Percentiles rank a stretch among this genome's conserved stretches.
Conservation (phyloP, 129 eudicot species). For the Arctium minus region DNA sequence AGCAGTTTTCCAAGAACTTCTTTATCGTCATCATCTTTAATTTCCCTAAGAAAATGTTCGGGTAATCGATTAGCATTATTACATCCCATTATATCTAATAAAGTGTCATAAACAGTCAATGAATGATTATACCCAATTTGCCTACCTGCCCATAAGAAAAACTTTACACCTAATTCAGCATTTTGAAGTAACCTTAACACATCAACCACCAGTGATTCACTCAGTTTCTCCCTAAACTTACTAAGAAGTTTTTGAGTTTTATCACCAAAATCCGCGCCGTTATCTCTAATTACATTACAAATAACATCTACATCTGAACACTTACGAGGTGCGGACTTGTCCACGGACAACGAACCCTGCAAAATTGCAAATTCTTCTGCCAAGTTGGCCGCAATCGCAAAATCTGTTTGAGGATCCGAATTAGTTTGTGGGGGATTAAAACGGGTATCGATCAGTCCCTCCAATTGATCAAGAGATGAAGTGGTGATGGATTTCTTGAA, state of each 20-base stretch:
- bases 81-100: slow-evolving; percentile 55
- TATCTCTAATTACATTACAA: slow-evolving; percentile 33
- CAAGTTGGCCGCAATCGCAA: slow-evolving; percentile 13
- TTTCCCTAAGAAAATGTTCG: slow-evolving; percentile 47
- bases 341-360: slow-evolving; percentile 36
- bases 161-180: slow-evolving; percentile 64
- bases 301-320: slow-evolving; percentile 42
- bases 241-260: slow-evolving; percentile 55
- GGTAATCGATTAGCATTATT: slow-evolving; percentile 27
- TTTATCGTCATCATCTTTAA: slow-evolving; percentile 52
- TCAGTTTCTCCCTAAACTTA: slow-evolving; percentile 56
- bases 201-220: slow-evolving; percentile 64
- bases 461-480: slow-evolving; percentile 36
- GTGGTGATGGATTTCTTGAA: slow-evolving; percentile 36
- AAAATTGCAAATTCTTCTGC: slow-evolving; percentile 45
- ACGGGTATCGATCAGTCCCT: slow-evolving; percentile 40
- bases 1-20: slow-evolving; percentile 69
- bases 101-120: slow-evolving; percentile 52
- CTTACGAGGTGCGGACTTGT: slow-evolving; percentile 32
- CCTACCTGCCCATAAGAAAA: slow-evolving; percentile 87
- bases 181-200: slow-evolving; percentile 59
- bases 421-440: slow-evolving; percentile 12
- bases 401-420: slow-evolving; percentile 8
- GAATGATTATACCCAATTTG: slow-evolving; percentile 85
- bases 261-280: slow-evolving; percentile 36